Percentiles rank a stretch among this genome's conserved stretches.
These are phyloP conservation scores for Gynostemma pentaphyllum DNA, from an alignment of 306 rosid genomes.

Conservation along the genomic window DNA sequence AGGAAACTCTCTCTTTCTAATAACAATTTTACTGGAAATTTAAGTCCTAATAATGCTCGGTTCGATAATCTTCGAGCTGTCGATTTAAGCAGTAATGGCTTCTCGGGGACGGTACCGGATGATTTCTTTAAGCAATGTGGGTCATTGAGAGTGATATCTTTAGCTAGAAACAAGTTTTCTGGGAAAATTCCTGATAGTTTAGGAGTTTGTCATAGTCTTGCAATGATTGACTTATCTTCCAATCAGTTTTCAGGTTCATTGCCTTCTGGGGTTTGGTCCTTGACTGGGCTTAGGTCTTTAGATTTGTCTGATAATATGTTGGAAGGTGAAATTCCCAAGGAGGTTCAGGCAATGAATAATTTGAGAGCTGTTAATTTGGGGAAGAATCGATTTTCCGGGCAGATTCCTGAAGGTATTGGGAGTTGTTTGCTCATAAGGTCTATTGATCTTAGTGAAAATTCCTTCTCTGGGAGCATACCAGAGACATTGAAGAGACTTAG, in stretches of 20 bases:
- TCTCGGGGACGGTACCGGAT: conserved; percentile 58
- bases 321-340: conserved; percentile 60
- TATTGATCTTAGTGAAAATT: conserved; percentile 72
- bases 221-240: conserved; percentile 43
- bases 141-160: conserved; percentile 59
- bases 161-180: conserved; percentile 57
- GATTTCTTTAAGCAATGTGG: conserved; percentile 89
- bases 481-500: conserved; percentile 48
- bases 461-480: conserved; percentile 53
- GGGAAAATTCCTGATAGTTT: conserved; percentile 60
- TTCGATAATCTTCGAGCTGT: conserved; percentile 58
- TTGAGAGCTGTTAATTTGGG: conserved; percentile 52
- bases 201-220: conserved; percentile 58
- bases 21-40: conserved; percentile 69
- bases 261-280: conserved; percentile 59
- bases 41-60: conserved; percentile 50
- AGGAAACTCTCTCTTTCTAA: conserved; percentile 59
- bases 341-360: conserved; percentile 44
- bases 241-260: conserved; percentile 66
- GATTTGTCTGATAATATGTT: conserved; percentile 64
- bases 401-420: conserved; percentile 67
- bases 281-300: conserved; percentile 69
- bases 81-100: conserved; percentile 65
- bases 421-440: conserved; percentile 81
- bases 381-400: conserved; percentile 57